A percentile compares a stretch with the other conserved stretches of the same genome.
These are phyloP conservation scores for Canariomyces notabilis DNA, from an alignment of 2,329 filamentous ascomycete species.

Conservation along the genomic window DNA sequence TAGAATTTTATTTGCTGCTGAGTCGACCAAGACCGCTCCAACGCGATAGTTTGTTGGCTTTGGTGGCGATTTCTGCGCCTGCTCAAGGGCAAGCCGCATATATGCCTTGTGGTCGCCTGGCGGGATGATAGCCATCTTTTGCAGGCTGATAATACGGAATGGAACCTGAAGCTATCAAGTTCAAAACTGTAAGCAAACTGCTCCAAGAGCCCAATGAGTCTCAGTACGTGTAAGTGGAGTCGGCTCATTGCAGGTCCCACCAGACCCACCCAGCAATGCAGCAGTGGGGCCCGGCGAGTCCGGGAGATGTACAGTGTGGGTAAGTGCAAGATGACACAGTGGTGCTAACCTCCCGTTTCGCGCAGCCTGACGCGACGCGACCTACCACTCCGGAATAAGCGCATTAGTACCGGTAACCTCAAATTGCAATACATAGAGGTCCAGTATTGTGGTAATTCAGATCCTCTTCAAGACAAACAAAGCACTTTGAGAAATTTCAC, in stretches of 20 bases:
- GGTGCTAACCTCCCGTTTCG: not conserved
- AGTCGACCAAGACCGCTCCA: conserved; percentile 75
- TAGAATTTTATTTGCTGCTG: conserved; percentile 54
- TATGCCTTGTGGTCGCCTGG: conserved; percentile 42
- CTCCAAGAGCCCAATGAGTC: too few relatives aligned
- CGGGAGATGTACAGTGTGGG: not conserved
- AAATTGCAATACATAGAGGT: not conserved
- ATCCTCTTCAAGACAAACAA: conserved; percentile 7
- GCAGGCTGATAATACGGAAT: not conserved
- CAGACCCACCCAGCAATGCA: too few relatives aligned
- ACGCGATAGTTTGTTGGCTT: conserved; percentile 91
- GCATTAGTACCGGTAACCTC: not conserved
- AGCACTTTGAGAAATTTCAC: conserved; percentile 20
- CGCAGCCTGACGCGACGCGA: conserved; percentile 6
- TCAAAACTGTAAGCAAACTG: too few relatives aligned
- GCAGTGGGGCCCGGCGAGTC: too few relatives aligned
- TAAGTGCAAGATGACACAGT: not conserved
- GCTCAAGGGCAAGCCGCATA: conserved; percentile 68
- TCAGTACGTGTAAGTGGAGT: too few relatives aligned
- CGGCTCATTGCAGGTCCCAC: too few relatives aligned
- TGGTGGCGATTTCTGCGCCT: conserved; percentile 74
- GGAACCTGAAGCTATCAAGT: too few relatives aligned
- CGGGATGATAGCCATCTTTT: conserved; percentile 23
- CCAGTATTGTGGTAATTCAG: not conserved
- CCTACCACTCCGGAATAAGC: too few relatives aligned